Base-by-base conservation (phyloP, 768 basidiomycete genomes). In the Kwoniella bestiolae region DNA sequence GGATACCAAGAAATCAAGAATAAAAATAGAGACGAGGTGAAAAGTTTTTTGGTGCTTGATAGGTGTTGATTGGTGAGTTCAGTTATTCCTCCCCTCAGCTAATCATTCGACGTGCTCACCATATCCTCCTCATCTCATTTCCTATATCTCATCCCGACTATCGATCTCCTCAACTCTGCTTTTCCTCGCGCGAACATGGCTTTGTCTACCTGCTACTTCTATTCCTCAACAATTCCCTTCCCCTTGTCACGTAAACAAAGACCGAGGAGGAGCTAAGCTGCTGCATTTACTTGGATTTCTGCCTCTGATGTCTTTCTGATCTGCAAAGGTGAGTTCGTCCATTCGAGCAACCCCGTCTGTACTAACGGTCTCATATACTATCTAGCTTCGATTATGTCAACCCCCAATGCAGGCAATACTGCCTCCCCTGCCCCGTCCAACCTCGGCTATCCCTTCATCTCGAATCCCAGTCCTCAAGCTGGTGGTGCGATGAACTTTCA, bases 401-500 rank as follows among this genome's bases (percentile, higher is more conserved):
- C 60, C 16, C 60, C 60, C 52, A 55, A 55, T 55, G 28, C 29
- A 55, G 60, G 60, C 60, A 61, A 61, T 44, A 38, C 47, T 34
- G 47, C 49, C 14, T 61, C 60, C 21, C 60, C 60, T 51, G 60
- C 60, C 18, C 34, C 38, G 0, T 25, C 35, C 16, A 61, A 61
- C 35, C 25, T 61, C 18, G 60, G 60, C 21, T 61, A 61, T n/a
- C 50, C 60, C 3, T 52, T 51, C 49, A 31, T 45, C 35, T 32
- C 52, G 41, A 63, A 63, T 26, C 25, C 57, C 0, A 47, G 29
- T 31, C 60, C 51, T 14, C 55, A 50, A 29, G 44, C 52, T 21
- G 59, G 47, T 29, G 53, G 26, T n/a, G n/a, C n/a, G 4, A 62
- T 63, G 56, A 68, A 60, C 29, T 68, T 55, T 28, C 60, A 70